phyloP scores from a whole-genome alignment of 345 rosid species.

The Eucalyptus coolabah region DNA sequence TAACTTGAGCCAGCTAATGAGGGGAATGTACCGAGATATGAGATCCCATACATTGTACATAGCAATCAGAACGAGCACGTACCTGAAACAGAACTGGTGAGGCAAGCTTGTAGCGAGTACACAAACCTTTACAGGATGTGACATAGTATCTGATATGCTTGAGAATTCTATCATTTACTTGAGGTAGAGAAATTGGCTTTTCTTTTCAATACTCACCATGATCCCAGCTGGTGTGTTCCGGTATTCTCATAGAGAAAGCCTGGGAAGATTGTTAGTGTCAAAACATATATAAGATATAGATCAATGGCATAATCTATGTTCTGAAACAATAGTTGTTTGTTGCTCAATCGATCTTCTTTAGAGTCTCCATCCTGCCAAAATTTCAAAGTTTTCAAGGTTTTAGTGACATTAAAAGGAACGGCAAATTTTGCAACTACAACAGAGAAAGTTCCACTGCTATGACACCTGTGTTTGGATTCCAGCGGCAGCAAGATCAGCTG shows the following conservation, averaged over 20 bases:
- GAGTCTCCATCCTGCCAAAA: conserved; percentile 25
- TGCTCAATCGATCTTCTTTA: conserved; percentile 33
- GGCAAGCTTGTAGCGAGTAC: not conserved
- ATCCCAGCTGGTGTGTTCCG: conserved; percentile 32
- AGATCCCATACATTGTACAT: conserved; percentile 58
- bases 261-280: conserved; percentile 71
- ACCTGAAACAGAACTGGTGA: conserved; percentile 21
- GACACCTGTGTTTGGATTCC: conserved; percentile 40
- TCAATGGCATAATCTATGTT: conserved; percentile 61
- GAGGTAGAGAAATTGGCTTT: not conserved
- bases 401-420: not conserved
- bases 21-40: conserved; percentile 52
- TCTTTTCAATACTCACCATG: not conserved
- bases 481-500: conserved; percentile 77
- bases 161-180: not conserved
- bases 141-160: not conserved
- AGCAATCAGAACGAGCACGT: conserved; percentile 52
- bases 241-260: conserved; percentile 81
- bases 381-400: not conserved
- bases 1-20: conserved; percentile 33
- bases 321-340: conserved; percentile 32
- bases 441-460: not conserved
- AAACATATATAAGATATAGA: conserved; percentile 44
- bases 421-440: not conserved
- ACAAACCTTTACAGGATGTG: not conserved